Base-by-base conservation (phyloP, 2,329 filamentous ascomycete species). In the Aaosphaeria arxii region DNA sequence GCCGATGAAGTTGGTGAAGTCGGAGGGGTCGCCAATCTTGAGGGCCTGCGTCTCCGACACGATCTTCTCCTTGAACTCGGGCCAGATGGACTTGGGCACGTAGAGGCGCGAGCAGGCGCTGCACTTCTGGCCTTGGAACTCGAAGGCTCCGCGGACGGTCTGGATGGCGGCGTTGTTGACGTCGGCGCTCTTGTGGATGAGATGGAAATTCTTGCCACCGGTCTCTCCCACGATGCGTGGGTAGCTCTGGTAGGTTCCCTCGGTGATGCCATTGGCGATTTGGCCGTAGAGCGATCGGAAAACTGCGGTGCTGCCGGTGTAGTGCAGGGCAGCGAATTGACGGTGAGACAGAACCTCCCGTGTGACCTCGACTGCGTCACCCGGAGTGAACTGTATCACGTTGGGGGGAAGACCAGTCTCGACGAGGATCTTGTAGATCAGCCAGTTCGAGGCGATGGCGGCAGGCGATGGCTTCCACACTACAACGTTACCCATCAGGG, bases 401-500 rank as follows among this genome's bases (percentile, higher is more conserved):
- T 92, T 85, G 62, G 84, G 83, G 36, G 92, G 92, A 44, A 97
- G 82, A 38, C 92, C 92, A 30, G 92, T 91, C 75, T 97, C 92
- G 29, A 94, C 77, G 11, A 97, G 80, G 68, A 96, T 95, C 69
- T 91, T 81, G 77, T 96, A 91, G 40, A 96, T 78, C 47, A 97
- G 78, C 84, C 88, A 95, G 77, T 91, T 95, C 54, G 88, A 91
- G n/a, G 87, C 87, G 53, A 96, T 88, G 35, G 91, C 89, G 11
- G 79, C 86, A 58, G 92, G 89, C 11, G 89, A 94, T n/a, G 91
- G 91, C 79, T 97, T 97, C 91, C 91, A 97, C 42, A 97, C 75
- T 4, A 96, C 90, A 1, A 96, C 92, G 71, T 97, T 97, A 49
- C 91, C 91, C 78, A 96, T 85, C 47, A 96, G 76, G 1, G 90